Evolutionary conservation across 2,329 filamentous ascomycete genomes (phyloP), one percentile per base, ranked within the genome.

Genomic region (Xylariales sp.): DNA sequence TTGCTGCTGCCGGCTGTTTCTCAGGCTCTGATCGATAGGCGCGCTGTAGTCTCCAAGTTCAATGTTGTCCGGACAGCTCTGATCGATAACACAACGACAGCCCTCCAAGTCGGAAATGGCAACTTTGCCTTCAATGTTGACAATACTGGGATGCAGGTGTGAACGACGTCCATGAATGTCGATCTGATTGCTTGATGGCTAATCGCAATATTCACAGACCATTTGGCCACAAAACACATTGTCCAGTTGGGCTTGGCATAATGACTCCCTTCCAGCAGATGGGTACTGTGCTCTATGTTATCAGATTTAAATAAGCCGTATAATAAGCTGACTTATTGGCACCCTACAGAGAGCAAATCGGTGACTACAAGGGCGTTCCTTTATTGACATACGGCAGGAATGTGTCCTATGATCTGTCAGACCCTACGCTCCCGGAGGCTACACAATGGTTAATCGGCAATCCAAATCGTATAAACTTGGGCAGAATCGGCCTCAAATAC

Each of bases 371-470:
- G 3, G 62, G 62, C 1, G 49, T 62, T 5, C 37, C 49, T 0
- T 52, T 49, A 34, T 21, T 51, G 7, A 65, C 63, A 0, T 60
- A 66, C 16, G 59, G 60, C 5, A 53, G 54, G 25, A 61, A 63
- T 19, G 53, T 66, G 5, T 60, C 56, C 0, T 66, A 66, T 33
- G 61, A 63, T 18, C 48, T 62, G 1, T 57, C 60, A 0, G 60
- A 66, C 15, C 48, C 60, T 1, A 43, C 53, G 0, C 56, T 65
- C 5, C 62, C 59, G 4, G 48, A 52, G 11, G 49, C 61, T 11
- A 70, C 67, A 4, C 67, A 75, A 40, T 78, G 73, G 74, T 53
- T 77, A 15, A 73, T 73, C 20, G 60, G 63, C n/a, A 70, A 69
- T 30, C 66, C 64, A 0, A 67, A 70, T 17, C 58, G 66, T 3